Percentiles rank a stretch among this genome's conserved stretches.
These are phyloP conservation scores for Sclerospora graminicola DNA, from an alignment of 352 stramenopile genomes.

Conservation along the genomic window DNA sequence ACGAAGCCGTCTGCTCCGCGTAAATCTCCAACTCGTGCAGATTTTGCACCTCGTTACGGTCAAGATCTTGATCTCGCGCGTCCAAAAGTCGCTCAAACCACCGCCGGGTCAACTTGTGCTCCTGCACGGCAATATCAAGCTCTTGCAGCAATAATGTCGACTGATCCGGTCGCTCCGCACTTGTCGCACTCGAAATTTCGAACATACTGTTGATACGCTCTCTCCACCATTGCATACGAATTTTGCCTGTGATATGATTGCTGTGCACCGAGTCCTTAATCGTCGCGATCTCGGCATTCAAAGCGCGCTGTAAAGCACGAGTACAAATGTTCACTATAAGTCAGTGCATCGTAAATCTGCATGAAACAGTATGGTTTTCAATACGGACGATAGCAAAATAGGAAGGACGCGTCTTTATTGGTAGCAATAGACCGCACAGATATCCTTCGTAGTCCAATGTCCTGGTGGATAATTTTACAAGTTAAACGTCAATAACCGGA, in stretches of 20 bases:
- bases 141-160: conserved; percentile 60
- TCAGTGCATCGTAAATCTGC: background rate
- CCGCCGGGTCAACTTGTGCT: conserved; percentile 70
- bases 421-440: conserved; percentile 59
- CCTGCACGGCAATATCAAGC: conserved; percentile 50
- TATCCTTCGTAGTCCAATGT: conserved; percentile 84
- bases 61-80: conserved; percentile 80
- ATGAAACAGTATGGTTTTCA: background rate
- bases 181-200: conserved; percentile 7
- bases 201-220: conserved; percentile 76
- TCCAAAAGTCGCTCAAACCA: conserved; percentile 90
- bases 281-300: conserved; percentile 86
- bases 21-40: conserved; percentile 79
- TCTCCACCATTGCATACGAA: conserved; percentile 90
- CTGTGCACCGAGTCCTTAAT: conserved; percentile 84
- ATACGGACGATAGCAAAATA: conserved; percentile 74
- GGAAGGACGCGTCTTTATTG: conserved; percentile 40
- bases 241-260: conserved; percentile 80
- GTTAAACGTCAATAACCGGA: background rate
- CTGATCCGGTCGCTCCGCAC: conserved; percentile 22
- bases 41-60: conserved; percentile 58
- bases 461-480: conserved; percentile 17
- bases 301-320: conserved; percentile 39
- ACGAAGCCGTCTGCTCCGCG: conserved; percentile 83
- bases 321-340: background rate